phyloP scores from a whole-genome alignment of 2,329 filamentous ascomycete genomes.

The Sporothrix pallida region DNA sequence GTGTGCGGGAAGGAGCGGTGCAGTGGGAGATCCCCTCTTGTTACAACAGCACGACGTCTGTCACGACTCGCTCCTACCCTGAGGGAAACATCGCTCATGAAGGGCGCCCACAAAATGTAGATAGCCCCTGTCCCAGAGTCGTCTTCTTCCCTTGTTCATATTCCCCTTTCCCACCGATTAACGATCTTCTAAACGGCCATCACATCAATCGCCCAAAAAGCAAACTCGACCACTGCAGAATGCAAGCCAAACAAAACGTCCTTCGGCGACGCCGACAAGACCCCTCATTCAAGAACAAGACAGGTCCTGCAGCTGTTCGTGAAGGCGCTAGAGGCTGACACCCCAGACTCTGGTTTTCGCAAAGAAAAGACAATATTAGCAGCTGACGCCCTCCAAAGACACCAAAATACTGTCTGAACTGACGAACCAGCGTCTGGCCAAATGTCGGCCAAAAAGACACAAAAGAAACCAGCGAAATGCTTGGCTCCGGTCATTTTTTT shows the following conservation, averaged over 20 bases:
- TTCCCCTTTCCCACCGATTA: constrained; percentile 11
- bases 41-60: too few species aligned
- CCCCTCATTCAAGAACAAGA: not conserved
- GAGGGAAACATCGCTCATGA: not conserved
- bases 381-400: not conserved
- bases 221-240: not conserved
- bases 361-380: too few species aligned
- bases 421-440: not conserved
- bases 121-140: not conserved
- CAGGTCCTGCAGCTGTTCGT: not conserved
- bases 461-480: not conserved
- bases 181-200: not conserved
- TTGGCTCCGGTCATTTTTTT: not conserved
- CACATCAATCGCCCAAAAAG: not conserved
- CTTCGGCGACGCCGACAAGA: constrained; percentile 19
- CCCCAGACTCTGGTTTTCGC: not conserved
- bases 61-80: constrained; percentile 9
- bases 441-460: not conserved
- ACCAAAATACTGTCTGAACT: not conserved
- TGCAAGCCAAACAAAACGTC: not conserved
- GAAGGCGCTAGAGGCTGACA: not conserved
- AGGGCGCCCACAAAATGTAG: not conserved
- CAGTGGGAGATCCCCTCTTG: not conserved
- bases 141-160: not conserved
- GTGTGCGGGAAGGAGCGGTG: constrained; percentile 1